Conservation (phyloP, 208 protist species). For the Acanthamoeba lenticulata region DNA sequence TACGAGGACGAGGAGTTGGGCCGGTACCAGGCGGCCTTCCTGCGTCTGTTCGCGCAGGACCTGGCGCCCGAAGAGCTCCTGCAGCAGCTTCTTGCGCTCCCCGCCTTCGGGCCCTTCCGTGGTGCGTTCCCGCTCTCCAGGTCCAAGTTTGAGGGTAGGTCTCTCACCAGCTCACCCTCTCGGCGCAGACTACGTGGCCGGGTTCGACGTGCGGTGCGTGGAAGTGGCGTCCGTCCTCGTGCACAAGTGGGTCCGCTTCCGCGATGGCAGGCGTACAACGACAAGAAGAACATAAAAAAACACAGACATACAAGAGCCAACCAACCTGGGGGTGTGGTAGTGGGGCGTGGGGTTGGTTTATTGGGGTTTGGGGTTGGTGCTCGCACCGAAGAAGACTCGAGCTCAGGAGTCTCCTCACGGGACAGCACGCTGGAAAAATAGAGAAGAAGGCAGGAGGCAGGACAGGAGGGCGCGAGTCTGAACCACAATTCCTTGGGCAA, state of each 20-base stretch:
- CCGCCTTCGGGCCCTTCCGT: neutral
- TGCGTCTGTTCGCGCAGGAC: neutral
- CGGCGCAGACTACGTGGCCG: neutral
- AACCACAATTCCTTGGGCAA: neutral
- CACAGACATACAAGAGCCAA: no score
- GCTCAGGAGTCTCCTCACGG: no score
- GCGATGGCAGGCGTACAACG: no score
- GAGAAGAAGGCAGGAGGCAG: neutral
- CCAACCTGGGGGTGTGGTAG: no score
- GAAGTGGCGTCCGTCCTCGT: constrained; percentile 8
- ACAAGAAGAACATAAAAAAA: no score
- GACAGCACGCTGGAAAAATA: neutral
- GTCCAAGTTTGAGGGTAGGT: no score
- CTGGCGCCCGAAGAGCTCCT: neutral
- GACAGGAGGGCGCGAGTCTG: no score
- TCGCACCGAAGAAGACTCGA: no score
- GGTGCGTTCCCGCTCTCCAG: neutral
- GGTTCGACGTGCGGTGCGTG: constrained; percentile 20
- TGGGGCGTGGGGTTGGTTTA: no score
- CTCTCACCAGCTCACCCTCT: neutral
- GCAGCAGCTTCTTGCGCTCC: neutral
- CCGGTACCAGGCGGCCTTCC: neutral
- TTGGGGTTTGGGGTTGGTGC: no score
- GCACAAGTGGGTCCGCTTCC: constrained; percentile 47
- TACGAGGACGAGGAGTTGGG: constrained; percentile 32